Base-by-base conservation (phyloP, 345 rosid species). In the Salix dunnii region DNA sequence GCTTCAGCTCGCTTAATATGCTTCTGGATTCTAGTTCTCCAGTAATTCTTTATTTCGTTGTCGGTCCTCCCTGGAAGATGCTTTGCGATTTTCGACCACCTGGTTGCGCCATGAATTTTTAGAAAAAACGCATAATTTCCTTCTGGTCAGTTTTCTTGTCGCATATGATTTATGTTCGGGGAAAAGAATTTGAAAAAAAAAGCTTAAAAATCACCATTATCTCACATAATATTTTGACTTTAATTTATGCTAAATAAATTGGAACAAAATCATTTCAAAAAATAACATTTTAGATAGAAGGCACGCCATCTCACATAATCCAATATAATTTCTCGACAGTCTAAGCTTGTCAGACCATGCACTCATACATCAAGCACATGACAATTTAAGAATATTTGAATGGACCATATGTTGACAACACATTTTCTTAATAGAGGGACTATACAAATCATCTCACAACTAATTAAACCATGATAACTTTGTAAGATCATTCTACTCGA, bases 21-120 rank as follows among this genome's bases (percentile, higher is more conserved):
- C 76, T 96, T 94, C 86, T 96, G 98, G 78, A 96, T 91, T 80
- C 92, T 87, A 3, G 98, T 94, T 82, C 99, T 94, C 98, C 99
- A 96, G 70, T 84, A 96, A 25, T 96, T 96, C 80, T 96, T 96
- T 76, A 96, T 96, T 67, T 96, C 99, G 64, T 96, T 96, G 76
- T 96, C 99, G 0, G 99, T 96, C 84, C 99, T 92, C 73, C 99
- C 99, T 10, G 98, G 98, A 14, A 96, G 85, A 76, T 92, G 97
- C 86, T 96, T 96, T 0, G 98, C 99, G 14, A 96, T 96, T 83
- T 96, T 92, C 0, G 97, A 92, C 97, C 97, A 92, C 88, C 97
- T 92, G 75, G 4, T 10, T n/a, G 27, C 10, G 62, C 62, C 62
- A 55, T 1, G 5, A n/a, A 55, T 3, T 43, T 13, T 43, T 3